These are phyloP conservation scores for Nitzschia palea DNA, from an alignment of 108 stramenopile genomes.

Conservation along the genomic window DNA sequence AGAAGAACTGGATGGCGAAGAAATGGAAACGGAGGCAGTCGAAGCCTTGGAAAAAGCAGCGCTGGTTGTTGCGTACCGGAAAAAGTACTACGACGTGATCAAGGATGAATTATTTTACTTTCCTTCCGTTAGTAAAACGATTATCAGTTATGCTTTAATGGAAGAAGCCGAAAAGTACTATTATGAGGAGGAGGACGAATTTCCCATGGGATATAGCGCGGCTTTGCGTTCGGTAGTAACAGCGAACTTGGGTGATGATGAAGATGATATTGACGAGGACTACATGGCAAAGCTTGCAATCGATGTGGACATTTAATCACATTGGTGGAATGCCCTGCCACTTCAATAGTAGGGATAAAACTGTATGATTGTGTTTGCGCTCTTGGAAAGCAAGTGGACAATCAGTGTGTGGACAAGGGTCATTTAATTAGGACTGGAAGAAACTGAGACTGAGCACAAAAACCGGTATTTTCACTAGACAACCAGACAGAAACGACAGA, in stretches of 20 bases:
- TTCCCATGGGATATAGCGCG: slow-evolving; percentile 15
- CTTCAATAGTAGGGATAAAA: too few relatives aligned
- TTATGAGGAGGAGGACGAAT: slow-evolving; percentile 38
- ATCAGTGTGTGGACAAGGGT: too few relatives aligned
- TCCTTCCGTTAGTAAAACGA: slow-evolving; percentile 15
- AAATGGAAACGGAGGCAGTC: slow-evolving; percentile 26
- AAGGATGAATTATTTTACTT: slow-evolving; percentile 28
- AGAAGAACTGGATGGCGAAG: slow-evolving; percentile 17
- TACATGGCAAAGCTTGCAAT: slow-evolving; percentile 21
- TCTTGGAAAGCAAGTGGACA: too few relatives aligned
- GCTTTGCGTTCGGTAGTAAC: slow-evolving; percentile 18
- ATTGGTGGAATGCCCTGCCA: too few relatives aligned
- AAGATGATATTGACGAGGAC: slow-evolving; percentile 30
- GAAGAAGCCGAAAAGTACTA: slow-evolving; percentile 34
- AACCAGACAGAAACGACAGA: too few relatives aligned
- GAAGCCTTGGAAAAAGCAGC: slow-evolving; percentile 33
- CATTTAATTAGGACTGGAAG: too few relatives aligned
- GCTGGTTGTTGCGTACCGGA: slow-evolving; percentile 12
- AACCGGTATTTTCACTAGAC: too few relatives aligned
- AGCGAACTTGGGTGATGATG: slow-evolving; percentile 1
- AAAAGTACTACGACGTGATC: slow-evolving; percentile 33
- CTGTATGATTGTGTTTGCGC: too few relatives aligned
- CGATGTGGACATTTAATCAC: slow-evolving; percentile 11
- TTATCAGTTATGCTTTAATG: slow-evolving; percentile 23
- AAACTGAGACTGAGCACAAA: too few relatives aligned